Evolutionary conservation across 1,139 yeast species (phyloP), one percentile per base, ranked within the genome.

Genomic region (Yamadazyma spencermartinsiae): DNA sequence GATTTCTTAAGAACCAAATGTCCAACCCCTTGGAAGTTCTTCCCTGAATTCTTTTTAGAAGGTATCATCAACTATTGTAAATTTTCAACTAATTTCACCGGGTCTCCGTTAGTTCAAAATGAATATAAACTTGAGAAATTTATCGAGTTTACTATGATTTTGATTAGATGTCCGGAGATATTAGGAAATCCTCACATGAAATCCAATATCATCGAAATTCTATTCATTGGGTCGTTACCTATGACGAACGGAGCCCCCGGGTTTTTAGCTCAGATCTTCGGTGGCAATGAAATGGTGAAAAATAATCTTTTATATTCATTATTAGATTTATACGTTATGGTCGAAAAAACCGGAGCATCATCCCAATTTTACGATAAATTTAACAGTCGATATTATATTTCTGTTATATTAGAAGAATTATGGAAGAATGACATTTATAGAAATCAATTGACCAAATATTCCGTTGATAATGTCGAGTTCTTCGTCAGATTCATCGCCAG

Each of bases 351-450:
- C 0, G 98, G 98, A 6, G 86, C 97, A 3, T 82, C 94, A 4
- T 82, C 95, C 0, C 98, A 92, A 61, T 92, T 92, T 58, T 92
- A 92, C 60, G 99, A 92, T 63, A 92, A 92, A 61, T 92, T 94
- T 66, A 90, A 88, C 61, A 80, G 88, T 35, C 76, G 98, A 58
- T 92, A 81, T 60, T 85, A 88, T 57, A 87, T 90, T 33, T 84
- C 97, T 1, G 79, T 80, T 36, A 84, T 94, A 31, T 67, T 94
- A 53, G 92, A 87, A 58, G 82, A 82, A 49, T 68, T 92, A 38
- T 92, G 98, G 95, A 77, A 82, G 44, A 79, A 79, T 50, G 81
- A 80, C 18, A 58, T 68, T 21, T 90, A 86, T 62, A 76, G 86
- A 44, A 60, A 65, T 8, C 94, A 86, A 59, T 74, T 92, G 50